Base-by-base conservation (phyloP, 257 asterid genomes). In the Solanum gracilifrons region DNA sequence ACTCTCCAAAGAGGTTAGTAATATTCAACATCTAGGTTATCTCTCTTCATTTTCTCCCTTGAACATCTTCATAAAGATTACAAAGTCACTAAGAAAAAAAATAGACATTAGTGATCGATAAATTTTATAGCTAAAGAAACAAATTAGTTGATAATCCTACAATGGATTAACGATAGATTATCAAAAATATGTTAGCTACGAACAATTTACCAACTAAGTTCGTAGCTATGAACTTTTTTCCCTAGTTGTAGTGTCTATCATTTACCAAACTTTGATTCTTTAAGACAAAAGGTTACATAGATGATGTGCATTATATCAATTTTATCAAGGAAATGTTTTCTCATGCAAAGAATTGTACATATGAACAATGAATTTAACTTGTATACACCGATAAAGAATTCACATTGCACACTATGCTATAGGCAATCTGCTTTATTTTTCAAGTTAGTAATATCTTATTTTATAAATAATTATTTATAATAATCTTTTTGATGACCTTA, bases 1-100 rank as follows among this genome's bases (percentile, higher is more conserved):
- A 86, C 83, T 92, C 11, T 91, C 93, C 89, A 93, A 92, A 89
- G 92, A 93, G 95, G 95, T 95, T 71, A 87, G 90, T 25, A 73
- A 18, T 9, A 39, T 41, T 76, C 20, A 66, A n/a, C 72, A 68
- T 75, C 87, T 72, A 68, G 35, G 33, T 5, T 31, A n/a, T n/a
- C 58, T 11, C 18, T 23, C 83, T 8, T 41, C 37, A 43, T 37
- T 51, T 55, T 36, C 82, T 33, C 60, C 41, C 37, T 46, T 80
- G 66, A 79, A 27, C 23, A 79, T 86, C 32, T 15, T 39, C 79
- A 10, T 55, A 79, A 64, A 11, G 0, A 31, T 35, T 31, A 41
- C 21, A 46, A 31, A 72, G 27, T 32, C 43, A 72, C 15, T 16
- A 69, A 20, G 2, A 15, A 72, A 32, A 69, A 33, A 32, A 31